phyloP scores from a whole-genome alignment of 2,329 filamentous ascomycete species.

The Apiospora malaysiana region DNA sequence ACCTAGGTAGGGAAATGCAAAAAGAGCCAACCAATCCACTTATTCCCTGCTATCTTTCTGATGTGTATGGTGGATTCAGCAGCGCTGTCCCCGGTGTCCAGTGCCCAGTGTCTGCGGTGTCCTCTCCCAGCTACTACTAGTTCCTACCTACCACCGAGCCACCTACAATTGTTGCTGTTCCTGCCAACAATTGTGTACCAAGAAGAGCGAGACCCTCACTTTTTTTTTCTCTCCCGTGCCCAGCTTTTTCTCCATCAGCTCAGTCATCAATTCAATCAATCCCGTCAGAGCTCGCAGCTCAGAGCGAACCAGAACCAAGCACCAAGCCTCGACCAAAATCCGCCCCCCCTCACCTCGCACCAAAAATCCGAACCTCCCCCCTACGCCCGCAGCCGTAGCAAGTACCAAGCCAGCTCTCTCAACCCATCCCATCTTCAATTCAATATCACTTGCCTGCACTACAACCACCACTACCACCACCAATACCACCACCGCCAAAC shows the following conservation, averaged over 20 bases:
- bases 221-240: neutral
- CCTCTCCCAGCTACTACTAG: constrained; percentile 4
- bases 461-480: neutral
- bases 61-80: constrained; percentile 14
- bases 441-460: constrained; percentile 8
- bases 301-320: constrained; percentile 8
- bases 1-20: neutral
- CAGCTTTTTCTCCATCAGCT: neutral
- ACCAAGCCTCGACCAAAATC: neutral
- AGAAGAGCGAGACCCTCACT: constrained; percentile 9
- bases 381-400: constrained; percentile 9
- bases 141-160: constrained; percentile 8
- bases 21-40: constrained; percentile 13
- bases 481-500: neutral
- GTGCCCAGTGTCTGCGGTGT: neutral
- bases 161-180: constrained; percentile 17
- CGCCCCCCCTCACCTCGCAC: constrained; percentile 12
- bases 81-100: neutral
- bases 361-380: constrained; percentile 11
- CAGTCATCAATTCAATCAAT: constrained; percentile 17
- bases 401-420: constrained; percentile 1
- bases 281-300: neutral
- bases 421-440: constrained; percentile 18
- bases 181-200: constrained; percentile 14
- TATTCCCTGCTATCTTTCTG: constrained; percentile 14